A percentile compares a stretch with the other conserved stretches of the same genome.
These are phyloP conservation scores for Phytopythium aichiense DNA, from an alignment of 352 stramenopile species.

Conservation along the genomic window DNA sequence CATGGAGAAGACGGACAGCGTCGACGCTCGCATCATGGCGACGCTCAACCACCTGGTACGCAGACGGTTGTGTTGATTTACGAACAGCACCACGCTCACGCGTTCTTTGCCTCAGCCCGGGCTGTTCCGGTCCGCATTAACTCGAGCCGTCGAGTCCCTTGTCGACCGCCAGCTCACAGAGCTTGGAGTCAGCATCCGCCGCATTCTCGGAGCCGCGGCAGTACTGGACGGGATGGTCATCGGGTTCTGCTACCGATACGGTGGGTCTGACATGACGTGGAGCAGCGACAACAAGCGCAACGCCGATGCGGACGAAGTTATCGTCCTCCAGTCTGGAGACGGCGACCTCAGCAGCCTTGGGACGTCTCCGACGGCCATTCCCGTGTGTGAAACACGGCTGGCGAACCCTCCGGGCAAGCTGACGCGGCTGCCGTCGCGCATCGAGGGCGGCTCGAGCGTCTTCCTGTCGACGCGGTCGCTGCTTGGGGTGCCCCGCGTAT, in stretches of 20 bases:
- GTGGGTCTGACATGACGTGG: not conserved
- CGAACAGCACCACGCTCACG: not conserved
- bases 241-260: not conserved
- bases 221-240: not conserved
- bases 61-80: too few species aligned
- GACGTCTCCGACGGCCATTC: not conserved
- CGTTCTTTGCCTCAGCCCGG: conserved; percentile 16
- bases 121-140: conserved; percentile 34
- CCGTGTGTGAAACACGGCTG: not conserved
- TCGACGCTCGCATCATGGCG: conserved; percentile 22
- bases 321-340: not conserved
- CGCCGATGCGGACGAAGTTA: not conserved
- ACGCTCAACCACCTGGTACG: conserved; percentile 30
- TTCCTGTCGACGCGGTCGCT: conserved; percentile 5
- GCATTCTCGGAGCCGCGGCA: not conserved
- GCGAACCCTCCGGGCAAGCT: conserved; percentile 4
- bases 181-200: not conserved
- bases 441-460: not conserved
- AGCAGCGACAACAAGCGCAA: not conserved
- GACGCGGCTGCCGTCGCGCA: not conserved
- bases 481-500: not conserved
- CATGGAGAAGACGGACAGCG: conserved; percentile 31
- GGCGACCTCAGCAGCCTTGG: not conserved
- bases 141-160: conserved; percentile 28
- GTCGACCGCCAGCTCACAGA: conserved; percentile 24